Percentiles rank a stretch among this genome's conserved stretches.
phyloP scores from a whole-genome alignment of 2,329 filamentous ascomycete genomes.

The Colletotrichum sp. region DNA sequence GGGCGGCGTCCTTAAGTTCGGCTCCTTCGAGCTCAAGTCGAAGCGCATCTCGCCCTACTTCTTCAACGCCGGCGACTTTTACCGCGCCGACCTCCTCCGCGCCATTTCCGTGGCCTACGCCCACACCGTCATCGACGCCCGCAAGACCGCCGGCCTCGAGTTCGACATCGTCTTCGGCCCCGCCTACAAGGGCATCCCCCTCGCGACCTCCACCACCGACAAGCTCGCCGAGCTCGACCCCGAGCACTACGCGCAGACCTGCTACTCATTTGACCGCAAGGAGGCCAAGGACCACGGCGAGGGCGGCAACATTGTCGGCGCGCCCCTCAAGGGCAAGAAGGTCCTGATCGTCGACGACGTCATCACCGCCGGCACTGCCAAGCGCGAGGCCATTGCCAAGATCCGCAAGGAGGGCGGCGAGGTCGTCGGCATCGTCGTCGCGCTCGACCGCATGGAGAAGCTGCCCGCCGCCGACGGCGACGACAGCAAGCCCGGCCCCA shows the following conservation, averaged over 20 bases:
- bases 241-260: conserved; percentile 69
- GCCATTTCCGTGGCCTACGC: conserved; percentile 86
- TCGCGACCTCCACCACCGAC: conserved; percentile 79
- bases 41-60: conserved; percentile 94
- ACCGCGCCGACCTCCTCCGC: conserved; percentile 77
- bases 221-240: conserved; percentile 76
- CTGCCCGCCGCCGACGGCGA: conserved; percentile 69
- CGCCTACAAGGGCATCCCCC: conserved; percentile 95
- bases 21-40: conserved; percentile 89
- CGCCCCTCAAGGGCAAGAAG: conserved; percentile 81
- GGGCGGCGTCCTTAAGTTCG: conserved; percentile 78
- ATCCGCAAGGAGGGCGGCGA: conserved; percentile 85
- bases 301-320: conserved; percentile 90
- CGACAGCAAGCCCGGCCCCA: conserved; percentile 72
- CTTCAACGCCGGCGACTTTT: conserved; percentile 94
- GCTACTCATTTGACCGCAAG: conserved; percentile 94
- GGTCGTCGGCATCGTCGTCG: conserved; percentile 86
- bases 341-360: conserved; percentile 96
- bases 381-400: conserved; percentile 89
- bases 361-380: conserved; percentile 92
- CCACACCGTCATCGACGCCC: conserved; percentile 59
- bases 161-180: conserved; percentile 93
- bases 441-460: conserved; percentile 87
- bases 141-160: conserved; percentile 45
- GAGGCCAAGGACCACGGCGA: conserved; percentile 97